A percentile compares a stretch with the other conserved stretches of the same genome.
Conservation (phyloP, 2,329 filamentous ascomycete genomes). For the Fusarium pilosicola region DNA sequence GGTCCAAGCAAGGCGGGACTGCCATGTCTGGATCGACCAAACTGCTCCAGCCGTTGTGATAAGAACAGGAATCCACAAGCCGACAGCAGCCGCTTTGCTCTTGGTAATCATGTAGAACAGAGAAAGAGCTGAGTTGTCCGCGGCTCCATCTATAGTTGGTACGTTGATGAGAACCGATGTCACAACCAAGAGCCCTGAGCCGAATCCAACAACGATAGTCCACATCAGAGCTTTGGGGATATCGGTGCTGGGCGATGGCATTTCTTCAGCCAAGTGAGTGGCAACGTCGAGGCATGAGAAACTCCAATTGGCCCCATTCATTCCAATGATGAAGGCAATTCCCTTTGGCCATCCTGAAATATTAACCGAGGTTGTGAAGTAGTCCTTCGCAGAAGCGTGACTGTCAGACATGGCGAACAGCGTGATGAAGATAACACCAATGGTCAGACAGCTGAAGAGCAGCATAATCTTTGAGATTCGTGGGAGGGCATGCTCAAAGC, state of each 20-base stretch:
- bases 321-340: not conserved
- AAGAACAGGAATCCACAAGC: not conserved
- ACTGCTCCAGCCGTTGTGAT: not conserved
- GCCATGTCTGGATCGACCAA: slow-evolving; percentile 10
- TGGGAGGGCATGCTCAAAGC: not conserved
- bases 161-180: not conserved
- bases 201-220: slow-evolving; percentile 1
- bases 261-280: slow-evolving; percentile 8
- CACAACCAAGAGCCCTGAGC: not conserved
- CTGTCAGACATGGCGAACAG: not conserved
- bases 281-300: slow-evolving; percentile 4
- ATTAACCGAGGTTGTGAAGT: not conserved
- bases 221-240: slow-evolving; percentile 7
- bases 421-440: not conserved
- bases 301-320: slow-evolving; percentile 4
- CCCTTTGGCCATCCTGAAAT: slow-evolving; percentile 9
- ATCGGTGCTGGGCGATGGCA: not conserved
- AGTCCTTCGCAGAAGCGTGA: not conserved
- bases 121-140: not conserved
- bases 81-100: not conserved
- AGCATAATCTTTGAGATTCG: not conserved
- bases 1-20: slow-evolving; percentile 1
- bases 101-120: slow-evolving; percentile 3
- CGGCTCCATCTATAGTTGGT: not conserved
- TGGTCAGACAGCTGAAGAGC: not conserved